A percentile compares a stretch with the other conserved stretches of the same genome.
These are phyloP conservation scores for Colletotrichum plurivorum DNA, from an alignment of 2,329 filamentous ascomycete genomes.

Conservation along the genomic window DNA sequence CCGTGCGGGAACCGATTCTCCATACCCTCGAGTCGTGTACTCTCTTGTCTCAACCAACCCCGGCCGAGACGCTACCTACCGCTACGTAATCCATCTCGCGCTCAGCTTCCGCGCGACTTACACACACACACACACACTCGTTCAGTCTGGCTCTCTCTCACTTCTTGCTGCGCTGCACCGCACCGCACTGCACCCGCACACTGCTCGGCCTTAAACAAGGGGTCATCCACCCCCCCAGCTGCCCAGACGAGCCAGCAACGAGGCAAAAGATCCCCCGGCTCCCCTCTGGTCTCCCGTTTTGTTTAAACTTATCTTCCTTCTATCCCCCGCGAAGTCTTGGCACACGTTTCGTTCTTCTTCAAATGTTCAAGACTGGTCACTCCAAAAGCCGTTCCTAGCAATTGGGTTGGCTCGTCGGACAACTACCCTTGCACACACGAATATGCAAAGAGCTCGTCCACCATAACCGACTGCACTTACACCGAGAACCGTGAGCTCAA, in stretches of 20 bases:
- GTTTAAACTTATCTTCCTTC: conserved; percentile 40
- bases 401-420: conserved; percentile 38
- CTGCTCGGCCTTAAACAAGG: conserved; percentile 40
- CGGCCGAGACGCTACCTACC: conserved; percentile 41
- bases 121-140: conserved; percentile 21
- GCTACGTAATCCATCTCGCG: conserved; percentile 42
- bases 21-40: conserved; percentile 40
- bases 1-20: conserved; percentile 33
- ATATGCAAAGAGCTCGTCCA: conserved; percentile 39
- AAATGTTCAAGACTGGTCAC: conserved; percentile 39
- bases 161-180: conserved; percentile 14
- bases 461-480: conserved; percentile 38
- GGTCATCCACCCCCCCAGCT: conserved; percentile 33
- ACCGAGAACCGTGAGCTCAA: conserved; percentile 37
- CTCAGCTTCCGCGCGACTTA: conserved; percentile 40
- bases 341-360: conserved; percentile 39
- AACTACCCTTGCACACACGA: conserved; percentile 36
- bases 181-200: conserved; percentile 34
- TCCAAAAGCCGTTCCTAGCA: conserved; percentile 40
- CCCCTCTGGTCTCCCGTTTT: conserved; percentile 37
- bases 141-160: conserved; percentile 5
- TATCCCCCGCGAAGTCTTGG: conserved; percentile 41
- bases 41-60: conserved; percentile 40
- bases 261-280: conserved; percentile 40
- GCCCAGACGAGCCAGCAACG: conserved; percentile 37